Conservation (phyloP, 768 basidiomycete species). For the Psilocybe subaeruginosa region DNA sequence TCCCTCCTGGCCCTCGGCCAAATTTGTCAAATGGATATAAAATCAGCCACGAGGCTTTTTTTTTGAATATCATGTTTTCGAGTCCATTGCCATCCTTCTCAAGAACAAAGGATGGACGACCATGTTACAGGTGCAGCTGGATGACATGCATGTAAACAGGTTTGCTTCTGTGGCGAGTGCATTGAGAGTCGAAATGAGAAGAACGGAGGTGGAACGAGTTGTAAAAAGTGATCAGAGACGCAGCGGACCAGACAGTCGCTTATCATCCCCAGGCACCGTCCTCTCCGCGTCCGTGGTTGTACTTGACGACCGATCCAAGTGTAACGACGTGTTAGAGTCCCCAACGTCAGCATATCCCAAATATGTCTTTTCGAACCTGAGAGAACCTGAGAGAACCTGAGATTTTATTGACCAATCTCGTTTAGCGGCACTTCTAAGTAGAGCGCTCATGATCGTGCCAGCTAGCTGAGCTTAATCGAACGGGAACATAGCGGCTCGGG, state of each 20-base stretch:
- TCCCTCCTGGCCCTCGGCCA: neutral
- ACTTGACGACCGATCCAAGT: slow-evolving; percentile 9
- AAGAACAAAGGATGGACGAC: neutral
- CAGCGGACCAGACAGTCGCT: slow-evolving; percentile 2
- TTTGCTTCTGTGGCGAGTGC: neutral
- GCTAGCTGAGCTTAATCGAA: neutral
- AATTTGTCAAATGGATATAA: slow-evolving; percentile 21
- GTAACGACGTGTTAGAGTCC: too few relatives aligned
- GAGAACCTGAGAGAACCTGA: neutral
- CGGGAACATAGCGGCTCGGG: neutral
- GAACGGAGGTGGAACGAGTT: neutral
- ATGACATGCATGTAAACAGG: neutral
- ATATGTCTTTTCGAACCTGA: neutral
- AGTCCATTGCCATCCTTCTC: neutral
- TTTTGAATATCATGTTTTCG: slow-evolving; percentile 6
- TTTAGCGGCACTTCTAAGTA: neutral
- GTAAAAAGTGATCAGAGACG: slow-evolving; percentile 1
- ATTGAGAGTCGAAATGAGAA: neutral
- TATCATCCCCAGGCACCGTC: slow-evolving; percentile 3
- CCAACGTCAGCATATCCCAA: too few relatives aligned
- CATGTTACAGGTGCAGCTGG: neutral
- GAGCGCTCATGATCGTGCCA: neutral
- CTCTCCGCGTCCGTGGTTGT: neutral
- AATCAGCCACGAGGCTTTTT: slow-evolving; percentile 22
- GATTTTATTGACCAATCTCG: neutral